Conservation (phyloP, 768 basidiomycete genomes). For the Lactarius tabidus region DNA sequence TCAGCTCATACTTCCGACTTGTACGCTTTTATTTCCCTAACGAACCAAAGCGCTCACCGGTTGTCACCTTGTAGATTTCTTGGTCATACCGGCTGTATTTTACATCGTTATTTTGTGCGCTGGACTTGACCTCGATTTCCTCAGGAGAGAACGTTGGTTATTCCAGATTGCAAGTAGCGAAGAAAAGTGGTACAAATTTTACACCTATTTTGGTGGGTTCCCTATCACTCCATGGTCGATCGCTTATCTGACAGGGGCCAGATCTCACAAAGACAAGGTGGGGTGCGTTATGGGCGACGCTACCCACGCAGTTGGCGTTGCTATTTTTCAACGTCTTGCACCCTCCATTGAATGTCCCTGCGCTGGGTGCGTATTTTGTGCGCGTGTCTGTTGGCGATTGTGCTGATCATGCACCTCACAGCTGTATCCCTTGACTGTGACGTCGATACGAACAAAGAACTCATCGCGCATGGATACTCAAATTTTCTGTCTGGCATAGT, state of each 20-base stretch:
- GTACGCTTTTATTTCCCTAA: slow-evolving; percentile 44
- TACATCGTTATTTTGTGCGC: slow-evolving; percentile 72
- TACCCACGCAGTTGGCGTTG: slow-evolving; percentile 94
- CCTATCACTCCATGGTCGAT: not conserved
- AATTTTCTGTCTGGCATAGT: slow-evolving; percentile 77
- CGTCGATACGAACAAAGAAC: slow-evolving; percentile 87
- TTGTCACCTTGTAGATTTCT: slow-evolving; percentile 53
- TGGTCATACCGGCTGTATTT: slow-evolving; percentile 76
- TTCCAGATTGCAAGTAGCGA: slow-evolving; percentile 63
- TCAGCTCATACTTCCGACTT: slow-evolving; percentile 87
- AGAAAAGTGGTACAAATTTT: slow-evolving; percentile 79
- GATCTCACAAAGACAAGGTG: slow-evolving; percentile 61
- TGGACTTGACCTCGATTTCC: slow-evolving; percentile 49
- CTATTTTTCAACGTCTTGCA: slow-evolving; percentile 84
- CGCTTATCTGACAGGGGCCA: slow-evolving; percentile 29
- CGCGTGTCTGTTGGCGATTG: not conserved
- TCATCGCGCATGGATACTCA: slow-evolving; percentile 89
- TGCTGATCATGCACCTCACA: slow-evolving; percentile 27
- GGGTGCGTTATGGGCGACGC: slow-evolving; percentile 67
- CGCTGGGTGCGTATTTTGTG: slow-evolving; percentile 52
- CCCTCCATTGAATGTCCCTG: slow-evolving; percentile 85
- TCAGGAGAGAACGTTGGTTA: slow-evolving; percentile 76
- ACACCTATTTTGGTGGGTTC: slow-evolving; percentile 67
- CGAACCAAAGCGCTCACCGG: not conserved
- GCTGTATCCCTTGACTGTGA: slow-evolving; percentile 88